phyloP scores from a whole-genome alignment of 805 yeast genomes.

The Candida lessepsii region DNA sequence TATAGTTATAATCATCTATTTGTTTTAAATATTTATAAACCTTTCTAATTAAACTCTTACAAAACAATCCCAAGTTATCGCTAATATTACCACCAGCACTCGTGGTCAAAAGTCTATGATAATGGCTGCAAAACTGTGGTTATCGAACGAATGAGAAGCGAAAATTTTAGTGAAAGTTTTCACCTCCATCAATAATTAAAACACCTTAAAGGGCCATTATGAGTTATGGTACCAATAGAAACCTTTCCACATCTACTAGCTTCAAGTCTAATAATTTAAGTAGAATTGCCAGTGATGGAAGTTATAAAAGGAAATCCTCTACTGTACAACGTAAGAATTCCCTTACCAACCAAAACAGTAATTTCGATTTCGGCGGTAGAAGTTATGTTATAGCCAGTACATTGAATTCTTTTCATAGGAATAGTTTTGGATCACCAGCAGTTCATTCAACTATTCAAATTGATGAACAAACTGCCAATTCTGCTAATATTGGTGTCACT shows the following conservation, averaged over 20 bases:
- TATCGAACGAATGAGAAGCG: conserved; percentile 2
- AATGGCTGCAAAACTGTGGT: conserved; percentile 6
- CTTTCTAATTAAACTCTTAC: too few relatives aligned
- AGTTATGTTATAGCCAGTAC: conserved; percentile 29
- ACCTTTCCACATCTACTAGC: conserved; percentile 2
- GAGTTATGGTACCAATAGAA: conserved; percentile 6
- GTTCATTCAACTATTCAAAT: conserved; percentile 49
- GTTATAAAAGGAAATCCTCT: conserved; percentile 15
- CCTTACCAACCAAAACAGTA: conserved; percentile 16
- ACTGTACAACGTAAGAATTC: conserved; percentile 20
- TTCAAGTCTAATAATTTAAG: not conserved
- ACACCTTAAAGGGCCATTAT: not conserved
- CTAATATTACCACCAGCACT: too few relatives aligned
- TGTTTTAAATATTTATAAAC: too few relatives aligned
- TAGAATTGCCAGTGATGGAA: conserved; percentile 1
- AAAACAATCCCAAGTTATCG: too few relatives aligned
- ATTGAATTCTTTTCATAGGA: conserved; percentile 26
- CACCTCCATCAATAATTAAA: not conserved
- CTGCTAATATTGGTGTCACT: conserved; percentile 57
- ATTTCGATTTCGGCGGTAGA: conserved; percentile 43
- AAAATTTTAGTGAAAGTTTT: not conserved
- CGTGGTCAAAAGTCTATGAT: too few relatives aligned
- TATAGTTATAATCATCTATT: too few relatives aligned
- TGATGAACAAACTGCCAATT: conserved; percentile 56
- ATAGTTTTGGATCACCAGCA: conserved; percentile 37